Base-by-base conservation (phyloP, 1,284 basidiomycete species). In the Tranzscheliella williamsii region DNA sequence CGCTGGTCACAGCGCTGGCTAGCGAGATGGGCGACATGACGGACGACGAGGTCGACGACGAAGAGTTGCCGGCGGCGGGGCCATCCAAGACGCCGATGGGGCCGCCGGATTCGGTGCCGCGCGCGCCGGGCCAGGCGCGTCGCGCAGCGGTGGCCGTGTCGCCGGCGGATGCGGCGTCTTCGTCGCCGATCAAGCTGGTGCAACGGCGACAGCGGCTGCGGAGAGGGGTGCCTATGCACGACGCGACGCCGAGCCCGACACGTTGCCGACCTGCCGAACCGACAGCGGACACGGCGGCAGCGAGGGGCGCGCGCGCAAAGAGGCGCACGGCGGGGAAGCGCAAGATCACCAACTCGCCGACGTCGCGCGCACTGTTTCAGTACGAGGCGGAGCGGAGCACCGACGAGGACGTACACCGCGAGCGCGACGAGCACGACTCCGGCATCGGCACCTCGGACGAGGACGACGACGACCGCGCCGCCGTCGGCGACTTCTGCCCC, bases 371-470 rank as follows among this genome's bases (percentile, higher is more conserved):
- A 4, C 9, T 83, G 83, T 78, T 81, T 85, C 49, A 86, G 87
- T 64, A 81, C 83, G 41, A 87, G 85, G 78, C 89, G 1, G 80
- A 79, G 21, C 88, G 90, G 68, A 89, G 88, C 15, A 90, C 89
- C 18, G 87, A 89, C 57, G 89, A 90, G 68, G 81, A 75, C 21
- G 81, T 55, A 84, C 88, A 43, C 38, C 74, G 77, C 21, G 69
- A 75, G 42, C 67, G 65, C 12, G 71, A 72, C 47, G 76, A 76
- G 31, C 83, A 85, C 52, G 82, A 84, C 22, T 84, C 84, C 12
- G 78, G 74, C 3, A 76, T 81, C 17, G 60, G 63, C 5, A 78
- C 73, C 1, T 79, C 73, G 15, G 67, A 70, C 17, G 87, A 86
- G 70, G 87, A 87, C 66, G 83, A 41, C 48, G 65, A 68, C 41